Percentiles rank a stretch among this genome's conserved stretches.
phyloP scores from a whole-genome alignment of 2,329 filamentous ascomycete genomes.

The Beauveria sp. region DNA sequence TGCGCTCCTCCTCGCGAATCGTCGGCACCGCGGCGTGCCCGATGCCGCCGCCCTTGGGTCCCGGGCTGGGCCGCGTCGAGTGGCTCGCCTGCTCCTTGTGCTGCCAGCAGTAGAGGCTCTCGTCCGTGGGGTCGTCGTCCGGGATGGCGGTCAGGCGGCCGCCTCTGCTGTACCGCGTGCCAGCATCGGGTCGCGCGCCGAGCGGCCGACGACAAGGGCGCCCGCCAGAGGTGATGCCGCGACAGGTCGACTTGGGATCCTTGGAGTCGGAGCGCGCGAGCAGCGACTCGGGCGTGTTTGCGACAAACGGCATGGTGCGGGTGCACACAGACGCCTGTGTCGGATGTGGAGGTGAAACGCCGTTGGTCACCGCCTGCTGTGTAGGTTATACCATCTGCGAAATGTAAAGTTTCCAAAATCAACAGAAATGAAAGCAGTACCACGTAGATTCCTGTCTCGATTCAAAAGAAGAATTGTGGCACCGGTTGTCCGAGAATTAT shows the following conservation, averaged over 20 bases:
- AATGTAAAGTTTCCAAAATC: background rate
- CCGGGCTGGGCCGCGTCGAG: conserved; percentile 38
- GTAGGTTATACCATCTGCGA: background rate
- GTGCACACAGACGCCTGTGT: background rate
- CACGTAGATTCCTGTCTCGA: no score
- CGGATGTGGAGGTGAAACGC: background rate
- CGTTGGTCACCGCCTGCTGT: background rate
- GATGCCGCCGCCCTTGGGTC: conserved; percentile 26
- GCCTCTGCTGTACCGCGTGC: background rate
- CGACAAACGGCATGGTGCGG: conserved; percentile 31
- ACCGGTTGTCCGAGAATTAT: no score
- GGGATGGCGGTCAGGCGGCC: background rate
- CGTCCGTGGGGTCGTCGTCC: conserved; percentile 43
- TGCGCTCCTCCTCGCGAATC: conserved; percentile 55
- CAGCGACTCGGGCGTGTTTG: conserved; percentile 69
- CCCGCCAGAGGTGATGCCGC: conserved; percentile 77
- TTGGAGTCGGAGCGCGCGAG: conserved; percentile 77
- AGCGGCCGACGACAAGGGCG: conserved; percentile 73
- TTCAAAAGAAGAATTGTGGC: no score
- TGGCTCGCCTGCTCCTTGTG: conserved; percentile 76
- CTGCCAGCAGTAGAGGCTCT: conserved; percentile 83
- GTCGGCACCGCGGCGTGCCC: conserved; percentile 31
- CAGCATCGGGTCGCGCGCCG: conserved; percentile 19
- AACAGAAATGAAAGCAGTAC: background rate
- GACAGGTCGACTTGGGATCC: conserved; percentile 76